Evolutionary conservation across 176 grass and related monocot species (phyloP).

Genomic region (Tillandsia fasciculata): DNA sequence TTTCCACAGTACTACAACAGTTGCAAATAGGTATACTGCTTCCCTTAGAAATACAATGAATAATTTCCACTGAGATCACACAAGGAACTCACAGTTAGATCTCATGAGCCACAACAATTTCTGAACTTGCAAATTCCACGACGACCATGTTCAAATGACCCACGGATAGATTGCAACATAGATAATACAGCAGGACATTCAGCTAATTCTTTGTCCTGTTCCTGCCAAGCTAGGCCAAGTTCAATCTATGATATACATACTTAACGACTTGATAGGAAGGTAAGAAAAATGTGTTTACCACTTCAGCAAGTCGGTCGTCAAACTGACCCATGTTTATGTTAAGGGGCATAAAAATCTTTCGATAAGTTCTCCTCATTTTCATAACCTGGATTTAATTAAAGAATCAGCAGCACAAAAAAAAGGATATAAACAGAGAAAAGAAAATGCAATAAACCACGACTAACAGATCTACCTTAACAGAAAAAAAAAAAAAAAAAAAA

Average conservation of each 20-base stretch:
- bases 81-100: neutral
- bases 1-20: too few relatives aligned
- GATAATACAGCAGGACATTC: slow-evolving; percentile 36
- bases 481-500: neutral
- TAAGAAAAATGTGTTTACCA: slow-evolving; percentile 35
- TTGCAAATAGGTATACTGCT: too few relatives aligned
- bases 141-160: slow-evolving; percentile 57
- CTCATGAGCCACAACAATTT: slow-evolving; percentile 45
- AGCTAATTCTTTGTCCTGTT: slow-evolving; percentile 25
- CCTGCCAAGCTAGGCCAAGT: slow-evolving; percentile 31
- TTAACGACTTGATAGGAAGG: neutral
- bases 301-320: slow-evolving; percentile 55
- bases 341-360: slow-evolving; percentile 71
- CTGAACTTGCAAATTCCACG: slow-evolving; percentile 88
- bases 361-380: slow-evolving; percentile 67
- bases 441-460: neutral
- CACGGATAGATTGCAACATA: slow-evolving; percentile 76
- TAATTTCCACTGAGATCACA: too few relatives aligned
- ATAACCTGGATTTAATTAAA: slow-evolving; percentile 36
- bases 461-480: neutral
- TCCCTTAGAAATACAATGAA: too few relatives aligned
- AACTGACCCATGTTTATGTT: slow-evolving; percentile 30
- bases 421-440: neutral
- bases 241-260: slow-evolving; percentile 5
- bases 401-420: neutral